Base-by-base conservation (phyloP, 2,329 filamentous ascomycete species). In the Malbranchea zuffiana region DNA sequence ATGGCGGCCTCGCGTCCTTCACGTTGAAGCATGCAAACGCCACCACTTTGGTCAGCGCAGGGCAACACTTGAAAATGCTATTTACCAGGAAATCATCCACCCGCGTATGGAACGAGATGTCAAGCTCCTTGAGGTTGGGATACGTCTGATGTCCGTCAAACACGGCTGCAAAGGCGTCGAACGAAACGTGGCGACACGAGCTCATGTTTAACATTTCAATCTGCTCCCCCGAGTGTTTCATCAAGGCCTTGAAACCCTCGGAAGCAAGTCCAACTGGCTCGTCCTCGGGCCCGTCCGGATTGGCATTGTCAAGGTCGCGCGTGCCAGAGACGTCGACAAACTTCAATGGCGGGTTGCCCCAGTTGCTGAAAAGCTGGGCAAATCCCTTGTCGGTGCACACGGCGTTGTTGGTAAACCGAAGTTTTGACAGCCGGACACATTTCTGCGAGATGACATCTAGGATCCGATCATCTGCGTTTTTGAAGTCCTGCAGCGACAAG, bases 381-480 rank as follows among this genome's bases (percentile, higher is more conserved):
- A 86, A 88, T 2, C 73, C 84, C 3, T 68, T 67, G 54, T 96
- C 87, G 0, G 81, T 86, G 61, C 82, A 80, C 7, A 66, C 59
- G 48, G 80, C 72, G 56, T 84, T 92, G 46, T 84, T 78, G 0
- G 78, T 81, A 48, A 96, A 75, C 34, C 87, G 81, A 12, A 96
- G 70, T 54, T 95, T 95, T 36, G 56, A 59, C 11, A 96, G 68
- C 1, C 66, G 61, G 5, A 61, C 68, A 58, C 86, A 94, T 25
- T 76, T 67, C 4, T 71, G 61, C 54, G 85, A 81, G 40, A 95
- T 79, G 1, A 73, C 67, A 31, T 74, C 67, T 1, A 95, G 69
- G 1, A 93, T 65, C 3, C 66, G 64, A 53, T 90, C 80, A 47
- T 87, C 74, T 2, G 75, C 68, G 13, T 76, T 64, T 1, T 70